Percentiles rank a stretch among this genome's conserved stretches.
These are phyloP conservation scores for Fusarium robinianum DNA, from an alignment of 2,329 filamentous ascomycete species.

Conservation along the genomic window DNA sequence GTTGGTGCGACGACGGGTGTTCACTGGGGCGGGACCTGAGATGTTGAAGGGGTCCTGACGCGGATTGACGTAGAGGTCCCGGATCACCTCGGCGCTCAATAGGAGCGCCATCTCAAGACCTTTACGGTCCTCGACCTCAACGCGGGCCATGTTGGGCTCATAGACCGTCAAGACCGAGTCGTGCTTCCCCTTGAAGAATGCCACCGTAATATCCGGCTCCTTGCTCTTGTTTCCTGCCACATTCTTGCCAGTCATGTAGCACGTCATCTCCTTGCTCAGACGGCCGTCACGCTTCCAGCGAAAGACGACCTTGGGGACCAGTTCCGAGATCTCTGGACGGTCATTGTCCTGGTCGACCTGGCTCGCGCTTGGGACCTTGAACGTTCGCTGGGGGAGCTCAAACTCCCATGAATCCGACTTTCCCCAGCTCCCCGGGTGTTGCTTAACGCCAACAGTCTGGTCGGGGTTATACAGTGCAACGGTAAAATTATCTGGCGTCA, in stretches of 20 bases:
- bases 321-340: constrained; percentile 45
- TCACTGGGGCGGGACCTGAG: constrained; percentile 45
- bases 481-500: constrained; percentile 77
- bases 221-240: constrained; percentile 78
- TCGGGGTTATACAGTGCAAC: constrained; percentile 95
- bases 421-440: constrained; percentile 77
- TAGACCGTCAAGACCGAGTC: constrained; percentile 79
- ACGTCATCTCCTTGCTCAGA: constrained; percentile 84
- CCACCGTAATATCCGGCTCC: constrained; percentile 95
- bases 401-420: constrained; percentile 86
- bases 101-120: constrained; percentile 84
- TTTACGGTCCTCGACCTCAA: constrained; percentile 93
- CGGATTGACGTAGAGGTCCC: constrained; percentile 66
- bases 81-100: constrained; percentile 65
- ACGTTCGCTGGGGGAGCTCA: constrained; percentile 84
- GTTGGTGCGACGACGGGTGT: constrained; percentile 40
- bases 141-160: constrained; percentile 86
- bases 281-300: constrained; percentile 89
- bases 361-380: constrained; percentile 78
- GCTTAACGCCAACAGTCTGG: constrained; percentile 73
- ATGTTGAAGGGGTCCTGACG: constrained; percentile 81
- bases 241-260: constrained; percentile 80
- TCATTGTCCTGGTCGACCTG: constrained; percentile 73
- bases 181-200: constrained; percentile 74
- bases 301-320: constrained; percentile 78